phyloP scores from a whole-genome alignment of 108 stramenopile species.

The Halocafeteria seosinensis region DNA sequence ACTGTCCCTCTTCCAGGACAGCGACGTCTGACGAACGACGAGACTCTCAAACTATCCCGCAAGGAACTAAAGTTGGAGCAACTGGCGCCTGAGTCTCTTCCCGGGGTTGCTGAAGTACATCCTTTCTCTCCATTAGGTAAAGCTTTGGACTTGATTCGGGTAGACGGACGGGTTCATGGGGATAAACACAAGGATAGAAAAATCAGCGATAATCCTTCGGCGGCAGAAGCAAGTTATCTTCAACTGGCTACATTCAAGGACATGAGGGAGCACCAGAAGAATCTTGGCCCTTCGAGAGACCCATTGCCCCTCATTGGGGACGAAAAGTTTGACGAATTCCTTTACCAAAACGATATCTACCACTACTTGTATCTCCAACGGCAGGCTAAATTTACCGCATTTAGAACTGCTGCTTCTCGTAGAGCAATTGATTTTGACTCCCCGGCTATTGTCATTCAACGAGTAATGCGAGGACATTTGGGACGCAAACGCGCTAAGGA shows the following conservation, averaged over 20 bases:
- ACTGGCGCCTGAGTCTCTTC: background rate
- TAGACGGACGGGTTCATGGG: background rate
- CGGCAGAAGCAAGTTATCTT: background rate
- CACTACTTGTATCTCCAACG: background rate
- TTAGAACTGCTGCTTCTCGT: background rate
- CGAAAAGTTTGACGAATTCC: background rate
- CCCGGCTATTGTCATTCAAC: background rate
- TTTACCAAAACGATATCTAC: background rate
- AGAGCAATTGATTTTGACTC: background rate
- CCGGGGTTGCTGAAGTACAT: background rate
- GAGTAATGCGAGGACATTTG: background rate
- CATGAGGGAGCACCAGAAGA: background rate
- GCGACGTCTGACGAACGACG: too few species aligned
- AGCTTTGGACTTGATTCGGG: background rate
- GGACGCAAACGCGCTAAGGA: background rate
- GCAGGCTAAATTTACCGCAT: background rate
- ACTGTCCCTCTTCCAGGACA: too few species aligned
- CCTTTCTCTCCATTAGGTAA: background rate
- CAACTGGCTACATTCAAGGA: background rate
- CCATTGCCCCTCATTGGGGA: background rate
- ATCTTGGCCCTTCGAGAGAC: background rate
- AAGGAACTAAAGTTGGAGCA: too few species aligned
- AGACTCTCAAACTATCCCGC: too few species aligned
- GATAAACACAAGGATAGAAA: background rate
- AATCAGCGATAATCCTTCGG: background rate